Evolutionary conservation across 2,329 filamentous ascomycete genomes (phyloP).

Genomic region (Dothideomycetidae sp.): DNA sequence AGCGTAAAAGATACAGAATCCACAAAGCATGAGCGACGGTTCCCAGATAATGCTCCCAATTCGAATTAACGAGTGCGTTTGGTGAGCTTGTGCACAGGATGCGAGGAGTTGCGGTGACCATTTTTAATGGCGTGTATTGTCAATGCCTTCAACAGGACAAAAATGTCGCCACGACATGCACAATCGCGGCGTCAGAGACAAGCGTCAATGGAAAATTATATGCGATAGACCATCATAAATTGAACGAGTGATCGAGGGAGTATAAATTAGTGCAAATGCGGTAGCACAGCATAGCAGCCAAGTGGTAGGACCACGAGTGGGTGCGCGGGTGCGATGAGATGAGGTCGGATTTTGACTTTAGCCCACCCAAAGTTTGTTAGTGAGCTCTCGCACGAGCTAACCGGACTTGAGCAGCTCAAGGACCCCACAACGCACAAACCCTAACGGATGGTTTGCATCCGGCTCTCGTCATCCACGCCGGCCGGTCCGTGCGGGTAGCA

Average conservation of each 20-base stretch:
- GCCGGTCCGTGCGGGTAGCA: too few relatives aligned
- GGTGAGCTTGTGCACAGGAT: too few relatives aligned
- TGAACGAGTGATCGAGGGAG: not conserved
- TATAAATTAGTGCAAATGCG: not conserved
- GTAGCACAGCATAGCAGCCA: not conserved
- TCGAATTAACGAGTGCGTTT: too few relatives aligned
- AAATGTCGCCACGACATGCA: not conserved
- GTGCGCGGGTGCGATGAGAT: not conserved
- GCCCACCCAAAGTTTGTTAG: not conserved
- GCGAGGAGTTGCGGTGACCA: too few relatives aligned
- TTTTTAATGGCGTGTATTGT: too few relatives aligned
- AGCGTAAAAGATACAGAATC: too few relatives aligned
- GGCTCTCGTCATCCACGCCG: too few relatives aligned
- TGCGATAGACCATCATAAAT: not conserved
- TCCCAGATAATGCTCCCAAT: too few relatives aligned
- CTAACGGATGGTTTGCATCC: not conserved
- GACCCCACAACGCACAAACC: not conserved
- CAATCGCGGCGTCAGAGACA: not conserved
- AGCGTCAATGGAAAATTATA: not conserved
- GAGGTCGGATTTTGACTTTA: not conserved
- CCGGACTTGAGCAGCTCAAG: not conserved
- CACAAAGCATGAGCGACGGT: too few relatives aligned
- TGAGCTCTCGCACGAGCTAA: not conserved
- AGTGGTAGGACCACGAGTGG: not conserved
- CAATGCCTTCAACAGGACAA: not conserved